Percentiles rank a stretch among this genome's conserved stretches.
phyloP scores from a whole-genome alignment of 139 green algal species.

The Tetraselmis chui region DNA sequence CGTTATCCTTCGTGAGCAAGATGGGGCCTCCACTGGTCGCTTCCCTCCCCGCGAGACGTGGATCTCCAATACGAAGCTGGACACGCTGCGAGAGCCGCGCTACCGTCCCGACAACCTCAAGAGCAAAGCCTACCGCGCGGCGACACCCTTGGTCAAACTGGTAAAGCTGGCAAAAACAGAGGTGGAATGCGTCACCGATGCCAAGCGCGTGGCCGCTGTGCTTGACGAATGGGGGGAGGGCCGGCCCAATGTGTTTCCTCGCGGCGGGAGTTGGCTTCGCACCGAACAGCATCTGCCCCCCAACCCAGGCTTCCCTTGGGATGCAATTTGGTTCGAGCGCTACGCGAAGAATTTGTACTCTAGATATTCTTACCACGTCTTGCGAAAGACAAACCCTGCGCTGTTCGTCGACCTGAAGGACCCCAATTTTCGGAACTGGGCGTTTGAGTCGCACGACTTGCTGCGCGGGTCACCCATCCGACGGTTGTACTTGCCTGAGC shows the following conservation, averaged over 20 bases:
- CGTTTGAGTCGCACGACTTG: not conserved
- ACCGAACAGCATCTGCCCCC: not conserved
- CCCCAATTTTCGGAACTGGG: not conserved
- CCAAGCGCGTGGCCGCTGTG: not conserved
- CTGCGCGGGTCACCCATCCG: not conserved
- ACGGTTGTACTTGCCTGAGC: not conserved
- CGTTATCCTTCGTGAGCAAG: not conserved
- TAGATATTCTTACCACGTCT: too few relatives aligned
- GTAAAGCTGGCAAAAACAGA: too few relatives aligned
- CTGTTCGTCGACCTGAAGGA: not conserved
- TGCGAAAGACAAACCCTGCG: too few relatives aligned
- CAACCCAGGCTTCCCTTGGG: not conserved
- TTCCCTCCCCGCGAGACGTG: not conserved
- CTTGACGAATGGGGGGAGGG: too few relatives aligned
- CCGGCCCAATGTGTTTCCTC: too few relatives aligned
- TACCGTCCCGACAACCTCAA: not conserved
- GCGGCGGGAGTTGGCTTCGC: not conserved
- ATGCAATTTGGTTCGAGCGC: not conserved
- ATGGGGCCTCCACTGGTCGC: not conserved
- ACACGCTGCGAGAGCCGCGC: not conserved
- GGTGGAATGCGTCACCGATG: too few relatives aligned
- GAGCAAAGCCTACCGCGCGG: not conserved
- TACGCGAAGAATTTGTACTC: too few relatives aligned
- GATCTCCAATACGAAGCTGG: not conserved
- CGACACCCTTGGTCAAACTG: not conserved